phyloP scores from a whole-genome alignment of 2,329 filamentous ascomycete species.

The Microthyrium microscopicum region DNA sequence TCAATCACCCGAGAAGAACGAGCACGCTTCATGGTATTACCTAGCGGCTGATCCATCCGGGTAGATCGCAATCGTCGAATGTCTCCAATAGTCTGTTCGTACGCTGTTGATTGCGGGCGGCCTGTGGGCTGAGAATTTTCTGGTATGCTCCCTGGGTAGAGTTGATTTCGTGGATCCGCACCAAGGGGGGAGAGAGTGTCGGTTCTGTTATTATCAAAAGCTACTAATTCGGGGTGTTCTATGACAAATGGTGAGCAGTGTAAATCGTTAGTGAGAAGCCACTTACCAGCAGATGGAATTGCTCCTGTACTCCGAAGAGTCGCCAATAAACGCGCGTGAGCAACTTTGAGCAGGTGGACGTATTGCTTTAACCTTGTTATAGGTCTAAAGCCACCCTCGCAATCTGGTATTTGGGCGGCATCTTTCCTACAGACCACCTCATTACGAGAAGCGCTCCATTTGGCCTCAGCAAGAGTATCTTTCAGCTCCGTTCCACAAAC shows the following conservation, averaged over 20 bases:
- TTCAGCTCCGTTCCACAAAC: constrained; percentile 62
- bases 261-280: constrained; percentile 10
- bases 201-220: too few relatives aligned
- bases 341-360: constrained; percentile 80
- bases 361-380: constrained; percentile 87
- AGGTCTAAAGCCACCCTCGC: constrained; percentile 47
- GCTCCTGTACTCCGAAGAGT: constrained; percentile 74
- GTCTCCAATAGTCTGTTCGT: constrained; percentile 92
- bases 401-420: constrained; percentile 38
- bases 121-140: background rate
- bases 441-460: constrained; percentile 51
- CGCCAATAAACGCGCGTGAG: constrained; percentile 72
- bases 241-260: constrained; percentile 9
- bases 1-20: constrained; percentile 87
- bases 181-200: too few relatives aligned
- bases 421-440: constrained; percentile 58
- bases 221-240: background rate
- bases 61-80: constrained; percentile 84
- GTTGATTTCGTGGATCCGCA: too few relatives aligned
- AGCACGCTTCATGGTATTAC: constrained; percentile 80
- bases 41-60: constrained; percentile 83
- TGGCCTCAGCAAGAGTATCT: constrained; percentile 49
- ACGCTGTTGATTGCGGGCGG: constrained; percentile 46
- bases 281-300: constrained; percentile 50
- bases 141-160: background rate